Base-by-base conservation (phyloP, 1,139 yeast genomes). In the Blastobotrys indianensis region DNA sequence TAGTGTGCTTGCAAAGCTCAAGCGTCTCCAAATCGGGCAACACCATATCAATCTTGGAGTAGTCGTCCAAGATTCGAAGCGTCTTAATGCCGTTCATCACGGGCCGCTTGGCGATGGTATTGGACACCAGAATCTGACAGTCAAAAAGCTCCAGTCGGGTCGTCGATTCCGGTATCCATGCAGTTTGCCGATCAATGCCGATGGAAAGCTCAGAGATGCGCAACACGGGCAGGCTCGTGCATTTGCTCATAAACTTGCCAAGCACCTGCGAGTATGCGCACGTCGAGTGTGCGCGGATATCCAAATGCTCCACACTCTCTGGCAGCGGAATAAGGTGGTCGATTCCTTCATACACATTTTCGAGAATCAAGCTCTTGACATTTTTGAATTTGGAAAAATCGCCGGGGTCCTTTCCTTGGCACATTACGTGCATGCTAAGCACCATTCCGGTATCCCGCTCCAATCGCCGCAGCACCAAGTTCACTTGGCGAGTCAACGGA, bases 341-440 rank as follows among this genome's bases (percentile, higher is more conserved):
- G 25, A 41, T 41, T 2, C 44, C 44, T 20, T 41, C 44, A 35
- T 41, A 41, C 6, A 41, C 44, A 30, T 41, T 36, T 25, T 41
- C 44, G 30, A 41, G 15, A 6, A 41, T 30, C 36, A 41, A 12
- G 15, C 39, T 34, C 30, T 41, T 41, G 39, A 41, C 20, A 15
- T 41, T 41, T 15, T 16, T 10, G 35, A 41, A 41, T 16, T 15
- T 11, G 12, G 36, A 28, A 17, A 41, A 41, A 30, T 36, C 39
- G 6, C 44, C 44, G 7, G 44, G 44, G 4, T 32, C 44, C 12
- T 32, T 10, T 6, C 31, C 44, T 11, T 41, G 30, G 23, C 44
- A 41, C 36, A 29, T 41, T 6, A 41, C 32, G 17, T 41, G 44
- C 33, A 41, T 7, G 17, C 30, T 35, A 4, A 41, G 11, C n/a